phyloP scores from a whole-genome alignment of 495 filamentous ascomycete species.

The Parmelia sp. region DNA sequence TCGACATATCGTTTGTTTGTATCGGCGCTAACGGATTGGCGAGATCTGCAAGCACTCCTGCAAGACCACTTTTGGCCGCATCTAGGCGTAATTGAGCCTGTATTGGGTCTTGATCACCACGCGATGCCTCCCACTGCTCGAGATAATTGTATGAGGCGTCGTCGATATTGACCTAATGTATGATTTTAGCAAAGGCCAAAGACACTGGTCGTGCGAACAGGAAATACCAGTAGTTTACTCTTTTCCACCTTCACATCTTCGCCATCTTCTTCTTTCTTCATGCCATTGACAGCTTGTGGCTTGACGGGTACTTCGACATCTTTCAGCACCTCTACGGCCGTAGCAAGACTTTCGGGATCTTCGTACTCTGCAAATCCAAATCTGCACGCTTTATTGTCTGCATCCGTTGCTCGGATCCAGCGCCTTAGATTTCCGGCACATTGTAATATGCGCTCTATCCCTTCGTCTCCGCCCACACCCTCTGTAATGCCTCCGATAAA shows the following conservation, averaged over 20 bases:
- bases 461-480: conserved; percentile 69
- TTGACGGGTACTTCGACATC: conserved; percentile 81
- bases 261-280: conserved; percentile 40
- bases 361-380: conserved; percentile 98
- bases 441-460: conserved; percentile 72
- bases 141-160: conserved; percentile 84
- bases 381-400: conserved; percentile 73
- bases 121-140: conserved; percentile 65
- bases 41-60: conserved; percentile 60
- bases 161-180: conserved; percentile 55
- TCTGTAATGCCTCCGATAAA: conserved; percentile 84
- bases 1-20: conserved; percentile 43
- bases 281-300: conserved; percentile 51
- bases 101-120: conserved; percentile 59
- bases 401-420: conserved; percentile 78
- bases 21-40: conserved; percentile 56
- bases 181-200: not conserved
- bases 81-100: conserved; percentile 62
- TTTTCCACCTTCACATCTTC: conserved; percentile 60
- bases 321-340: conserved; percentile 78
- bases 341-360: conserved; percentile 79
- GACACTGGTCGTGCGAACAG: not conserved
- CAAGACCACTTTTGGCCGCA: conserved; percentile 57
- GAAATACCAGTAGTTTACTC: conserved; percentile 53
- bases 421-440: conserved; percentile 71